phyloP scores from a whole-genome alignment of 768 basidiomycete genomes.

The Melanogaster broomeanus region DNA sequence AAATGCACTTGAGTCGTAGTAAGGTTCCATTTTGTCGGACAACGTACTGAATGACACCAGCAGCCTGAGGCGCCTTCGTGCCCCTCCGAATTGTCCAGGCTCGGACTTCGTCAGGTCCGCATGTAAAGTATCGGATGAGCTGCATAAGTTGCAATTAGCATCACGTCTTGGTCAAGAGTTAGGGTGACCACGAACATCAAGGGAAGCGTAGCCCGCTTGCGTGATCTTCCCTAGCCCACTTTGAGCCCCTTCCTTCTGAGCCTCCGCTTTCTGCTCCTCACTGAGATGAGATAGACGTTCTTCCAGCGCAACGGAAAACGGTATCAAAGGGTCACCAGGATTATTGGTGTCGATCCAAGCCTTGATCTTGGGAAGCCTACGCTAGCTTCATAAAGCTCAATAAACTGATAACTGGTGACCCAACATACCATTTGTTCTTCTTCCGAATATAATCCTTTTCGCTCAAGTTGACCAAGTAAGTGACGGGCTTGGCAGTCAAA shows the following conservation, averaged over 20 bases:
- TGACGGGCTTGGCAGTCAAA: conserved; percentile 95
- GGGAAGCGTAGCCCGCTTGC: conserved; percentile 85
- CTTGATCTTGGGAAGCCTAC: conserved; percentile 93
- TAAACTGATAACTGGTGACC: not conserved
- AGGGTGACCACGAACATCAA: conserved; percentile 58
- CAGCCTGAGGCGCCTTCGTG: conserved; percentile 95
- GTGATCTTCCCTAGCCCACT: conserved; percentile 92
- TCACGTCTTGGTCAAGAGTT: not conserved
- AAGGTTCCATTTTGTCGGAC: not conserved
- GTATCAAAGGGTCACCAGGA: conserved; percentile 93
- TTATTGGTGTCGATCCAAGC: conserved; percentile 97
- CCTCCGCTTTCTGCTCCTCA: conserved; percentile 71
- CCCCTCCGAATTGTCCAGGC: conserved; percentile 97
- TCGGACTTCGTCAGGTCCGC: conserved; percentile 94
- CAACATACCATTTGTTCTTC: conserved; percentile 92
- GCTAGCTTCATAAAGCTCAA: not conserved
- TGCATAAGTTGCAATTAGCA: conserved; percentile 30
- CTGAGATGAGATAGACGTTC: conserved; percentile 73
- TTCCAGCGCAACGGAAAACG: conserved; percentile 95
- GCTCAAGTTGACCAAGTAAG: conserved; percentile 96
- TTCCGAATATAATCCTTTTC: conserved; percentile 94
- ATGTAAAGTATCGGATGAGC: conserved; percentile 97
- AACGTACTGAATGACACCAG: conserved; percentile 94
- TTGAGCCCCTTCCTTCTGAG: conserved; percentile 74
- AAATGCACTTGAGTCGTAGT: not conserved